These are phyloP conservation scores for Colletotrichum costaricense DNA, from an alignment of 2,329 filamentous ascomycete species.

Conservation along the genomic window DNA sequence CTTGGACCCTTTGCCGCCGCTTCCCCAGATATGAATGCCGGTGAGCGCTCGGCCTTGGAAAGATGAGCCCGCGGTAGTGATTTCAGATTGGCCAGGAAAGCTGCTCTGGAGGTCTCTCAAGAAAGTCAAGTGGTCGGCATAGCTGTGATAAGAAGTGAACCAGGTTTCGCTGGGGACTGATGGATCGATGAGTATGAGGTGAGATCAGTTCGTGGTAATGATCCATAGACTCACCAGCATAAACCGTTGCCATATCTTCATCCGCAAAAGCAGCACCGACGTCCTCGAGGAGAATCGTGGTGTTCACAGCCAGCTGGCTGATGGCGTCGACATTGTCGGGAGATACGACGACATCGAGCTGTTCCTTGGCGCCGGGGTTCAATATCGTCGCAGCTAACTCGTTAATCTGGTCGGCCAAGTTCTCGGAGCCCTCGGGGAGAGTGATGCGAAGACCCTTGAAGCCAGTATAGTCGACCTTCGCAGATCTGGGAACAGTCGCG, in stretches of 20 bases:
- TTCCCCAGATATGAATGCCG: slow-evolving; percentile 69
- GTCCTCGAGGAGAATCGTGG: slow-evolving; percentile 43
- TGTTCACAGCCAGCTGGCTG: slow-evolving; percentile 44
- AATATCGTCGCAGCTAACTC: slow-evolving; percentile 22
- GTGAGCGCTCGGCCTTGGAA: slow-evolving; percentile 65
- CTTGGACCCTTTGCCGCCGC: slow-evolving; percentile 54
- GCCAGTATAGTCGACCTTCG: slow-evolving; percentile 32
- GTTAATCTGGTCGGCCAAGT: slow-evolving; percentile 21
- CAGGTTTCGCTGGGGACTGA: slow-evolving; percentile 47
- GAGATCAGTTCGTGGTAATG: too few relatives aligned
- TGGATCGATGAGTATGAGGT: not conserved
- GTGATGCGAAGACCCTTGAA: slow-evolving; percentile 33
- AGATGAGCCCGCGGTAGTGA: slow-evolving; percentile 61
- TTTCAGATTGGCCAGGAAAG: slow-evolving; percentile 57
- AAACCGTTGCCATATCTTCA: slow-evolving; percentile 39
- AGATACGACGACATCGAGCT: slow-evolving; percentile 46
- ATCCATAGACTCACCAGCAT: slow-evolving; percentile 22
- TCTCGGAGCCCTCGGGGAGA: slow-evolving; percentile 14
- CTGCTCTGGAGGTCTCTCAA: slow-evolving; percentile 54
- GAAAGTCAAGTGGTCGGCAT: slow-evolving; percentile 61
- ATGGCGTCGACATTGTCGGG: slow-evolving; percentile 44
- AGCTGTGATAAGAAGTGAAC: slow-evolving; percentile 65
- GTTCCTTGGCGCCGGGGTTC: slow-evolving; percentile 4
- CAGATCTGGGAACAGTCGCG: slow-evolving; percentile 6
- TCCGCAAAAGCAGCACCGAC: slow-evolving; percentile 43